Percentiles rank a stretch among this genome's conserved stretches.
These are phyloP conservation scores for Blastobotrys proliferans DNA, from an alignment of 1,139 yeast species.

Conservation along the genomic window DNA sequence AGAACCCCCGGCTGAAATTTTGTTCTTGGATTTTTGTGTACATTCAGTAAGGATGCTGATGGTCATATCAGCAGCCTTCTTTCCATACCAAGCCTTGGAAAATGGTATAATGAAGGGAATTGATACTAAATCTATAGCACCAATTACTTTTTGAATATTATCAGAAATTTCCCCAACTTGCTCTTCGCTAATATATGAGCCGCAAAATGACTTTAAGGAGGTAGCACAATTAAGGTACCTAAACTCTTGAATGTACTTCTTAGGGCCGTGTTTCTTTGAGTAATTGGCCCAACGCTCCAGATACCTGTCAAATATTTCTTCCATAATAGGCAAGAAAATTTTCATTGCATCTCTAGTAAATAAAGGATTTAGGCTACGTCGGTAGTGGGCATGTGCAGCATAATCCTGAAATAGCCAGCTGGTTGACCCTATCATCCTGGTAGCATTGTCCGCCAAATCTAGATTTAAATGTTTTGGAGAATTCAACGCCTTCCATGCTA, in stretches of 20 bases:
- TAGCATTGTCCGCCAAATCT: slow-evolving; percentile 96
- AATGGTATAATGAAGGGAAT: slow-evolving; percentile 94
- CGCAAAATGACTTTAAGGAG: slow-evolving; percentile 90
- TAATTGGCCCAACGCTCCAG: slow-evolving; percentile 58
- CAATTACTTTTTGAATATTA: slow-evolving; percentile 85
- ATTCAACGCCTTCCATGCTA: slow-evolving; percentile 82
- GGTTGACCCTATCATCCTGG: slow-evolving; percentile 85
- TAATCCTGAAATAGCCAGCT: slow-evolving; percentile 99
- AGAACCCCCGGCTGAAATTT: slow-evolving; percentile 71
- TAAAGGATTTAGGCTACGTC: slow-evolving; percentile 83
- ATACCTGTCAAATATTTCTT: slow-evolving; percentile 75
- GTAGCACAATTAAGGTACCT: slow-evolving; percentile 95
- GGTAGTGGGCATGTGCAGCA: slow-evolving; percentile 87
- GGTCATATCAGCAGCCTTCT: slow-evolving; percentile 85
- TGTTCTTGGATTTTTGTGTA: slow-evolving; percentile 79
- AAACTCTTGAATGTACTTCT: slow-evolving; percentile 83
- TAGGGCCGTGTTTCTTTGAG: slow-evolving; percentile 56
- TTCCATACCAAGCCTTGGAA: slow-evolving; percentile 98
- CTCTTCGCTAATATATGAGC: slow-evolving; percentile 86
- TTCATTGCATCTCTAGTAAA: slow-evolving; percentile 82
- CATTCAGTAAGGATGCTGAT: slow-evolving; percentile 87
- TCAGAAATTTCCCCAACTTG: slow-evolving; percentile 86
- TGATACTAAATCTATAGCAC: slow-evolving; percentile 93
- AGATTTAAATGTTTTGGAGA: slow-evolving; percentile 90
- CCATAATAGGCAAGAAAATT: slow-evolving; percentile 78